phyloP scores from a whole-genome alignment of 1,284 basidiomycete species.

The Rhizoctonia solani region DNA sequence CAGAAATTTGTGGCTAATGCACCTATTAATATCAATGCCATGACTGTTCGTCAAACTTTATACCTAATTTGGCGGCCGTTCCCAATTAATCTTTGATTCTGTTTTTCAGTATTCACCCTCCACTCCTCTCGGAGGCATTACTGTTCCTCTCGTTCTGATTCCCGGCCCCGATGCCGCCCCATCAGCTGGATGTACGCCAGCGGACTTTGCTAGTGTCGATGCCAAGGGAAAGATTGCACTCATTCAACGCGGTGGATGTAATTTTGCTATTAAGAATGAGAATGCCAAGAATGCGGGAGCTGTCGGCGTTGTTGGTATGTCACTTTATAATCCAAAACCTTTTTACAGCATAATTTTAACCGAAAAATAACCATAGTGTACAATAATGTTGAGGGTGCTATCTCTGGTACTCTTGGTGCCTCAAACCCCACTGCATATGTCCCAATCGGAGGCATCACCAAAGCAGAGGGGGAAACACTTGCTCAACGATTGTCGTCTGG shows the following conservation, averaged over 20 bases:
- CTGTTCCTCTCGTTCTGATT: slow-evolving; percentile 19
- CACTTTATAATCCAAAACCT: too few species aligned
- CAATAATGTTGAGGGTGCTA: slow-evolving; percentile 7
- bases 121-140: slow-evolving; percentile 14
- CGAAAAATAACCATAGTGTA: background rate
- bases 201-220: slow-evolving; percentile 5
- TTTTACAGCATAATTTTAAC: background rate
- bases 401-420: slow-evolving; percentile 10
- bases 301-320: slow-evolving; percentile 14
- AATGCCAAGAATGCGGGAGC: slow-evolving; percentile 25
- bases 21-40: slow-evolving; percentile 9
- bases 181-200: slow-evolving; percentile 12
- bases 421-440: background rate
- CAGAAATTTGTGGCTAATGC: slow-evolving; percentile 15
- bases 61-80: background rate
- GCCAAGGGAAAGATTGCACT: slow-evolving; percentile 26
- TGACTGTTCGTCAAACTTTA: background rate
- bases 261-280: background rate
- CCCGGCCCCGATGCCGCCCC: slow-evolving; percentile 4
- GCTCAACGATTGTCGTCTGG: background rate
- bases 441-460: background rate
- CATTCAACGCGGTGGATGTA: slow-evolving; percentile 21
- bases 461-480: slow-evolving; percentile 9
- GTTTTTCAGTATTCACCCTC: slow-evolving; percentile 20
- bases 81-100: background rate